Conservation (phyloP, 179 eudicot species). For the Gypsophila paniculata region DNA sequence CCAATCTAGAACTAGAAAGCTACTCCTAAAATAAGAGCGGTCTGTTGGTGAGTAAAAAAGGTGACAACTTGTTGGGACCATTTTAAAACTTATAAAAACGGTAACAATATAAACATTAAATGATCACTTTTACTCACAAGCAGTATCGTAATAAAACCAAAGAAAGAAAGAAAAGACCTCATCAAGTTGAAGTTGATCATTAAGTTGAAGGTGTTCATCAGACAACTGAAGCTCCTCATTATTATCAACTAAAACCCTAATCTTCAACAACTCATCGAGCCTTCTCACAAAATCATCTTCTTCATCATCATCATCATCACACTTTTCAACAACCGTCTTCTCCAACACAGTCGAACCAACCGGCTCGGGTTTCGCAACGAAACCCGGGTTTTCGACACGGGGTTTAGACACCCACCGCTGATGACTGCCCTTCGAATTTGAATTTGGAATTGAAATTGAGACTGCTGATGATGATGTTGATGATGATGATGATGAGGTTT, state of each 20-base stretch:
- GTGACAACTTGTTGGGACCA: no score
- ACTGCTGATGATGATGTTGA: no score
- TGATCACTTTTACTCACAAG: no score
- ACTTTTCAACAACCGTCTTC: conserved; percentile 15
- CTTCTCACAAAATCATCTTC: conserved; percentile 41
- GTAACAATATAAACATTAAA: no score
- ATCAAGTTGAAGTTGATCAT: conserved; percentile 85
- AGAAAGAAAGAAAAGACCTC: conserved; percentile 44
- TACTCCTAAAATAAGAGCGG: no score
- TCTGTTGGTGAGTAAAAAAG: no score
- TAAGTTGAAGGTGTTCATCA: conserved; percentile 48
- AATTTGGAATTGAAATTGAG: no score
- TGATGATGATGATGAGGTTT: conserved; percentile 11
- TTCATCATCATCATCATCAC: conserved; percentile 8
- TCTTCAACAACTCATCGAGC: conserved; percentile 38
- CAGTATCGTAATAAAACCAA: no score
- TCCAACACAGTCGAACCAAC: conserved; percentile 31
- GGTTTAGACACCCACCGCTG: conserved; percentile 25
- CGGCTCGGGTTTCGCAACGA: conserved; percentile 27
- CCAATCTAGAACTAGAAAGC: no score
- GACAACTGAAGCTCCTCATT: conserved; percentile 46
- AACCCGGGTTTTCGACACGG: conserved; percentile 21
- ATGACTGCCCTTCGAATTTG: conserved; percentile 16
- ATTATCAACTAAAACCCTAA: conserved; percentile 28
- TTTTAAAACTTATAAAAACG: no score